Conservation (phyloP, 2,329 filamentous ascomycete genomes). For the Epichloe amarillans region DNA sequence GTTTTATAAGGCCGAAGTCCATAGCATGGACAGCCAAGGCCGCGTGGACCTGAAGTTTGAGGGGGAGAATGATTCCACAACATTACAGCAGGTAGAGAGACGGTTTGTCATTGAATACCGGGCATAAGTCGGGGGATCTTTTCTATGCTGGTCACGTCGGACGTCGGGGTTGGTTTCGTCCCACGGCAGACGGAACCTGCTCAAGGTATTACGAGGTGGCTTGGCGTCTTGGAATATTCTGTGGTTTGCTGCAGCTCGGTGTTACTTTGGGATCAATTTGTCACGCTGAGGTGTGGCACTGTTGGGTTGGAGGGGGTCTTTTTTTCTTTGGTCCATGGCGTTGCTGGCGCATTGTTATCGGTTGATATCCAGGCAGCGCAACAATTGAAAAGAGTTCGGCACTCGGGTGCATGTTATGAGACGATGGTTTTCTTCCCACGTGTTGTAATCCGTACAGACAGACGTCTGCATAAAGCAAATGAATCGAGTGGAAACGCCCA, state of each 20-base stretch:
- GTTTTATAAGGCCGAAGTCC: slow-evolving; percentile 74
- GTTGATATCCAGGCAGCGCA: background rate
- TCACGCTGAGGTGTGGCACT: background rate
- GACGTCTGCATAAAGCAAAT: too few species aligned
- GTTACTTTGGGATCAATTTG: background rate
- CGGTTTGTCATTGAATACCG: slow-evolving; percentile 66
- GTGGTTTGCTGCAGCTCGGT: background rate
- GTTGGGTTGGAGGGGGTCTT: too few species aligned
- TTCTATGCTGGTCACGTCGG: too few species aligned
- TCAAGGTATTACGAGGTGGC: background rate
- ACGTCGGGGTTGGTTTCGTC: background rate
- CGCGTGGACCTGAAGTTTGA: slow-evolving; percentile 62
- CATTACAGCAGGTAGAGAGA: slow-evolving; percentile 61
- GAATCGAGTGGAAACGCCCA: too few species aligned
- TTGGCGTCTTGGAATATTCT: background rate
- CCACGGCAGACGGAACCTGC: background rate
- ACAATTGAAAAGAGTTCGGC: background rate
- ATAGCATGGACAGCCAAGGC: slow-evolving; percentile 46
- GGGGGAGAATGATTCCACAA: slow-evolving; percentile 61
- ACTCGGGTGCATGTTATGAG: background rate
- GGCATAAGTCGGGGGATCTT: slow-evolving; percentile 9
- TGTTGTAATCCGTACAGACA: too few species aligned
- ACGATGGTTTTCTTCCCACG: too few species aligned
- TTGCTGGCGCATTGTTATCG: background rate
- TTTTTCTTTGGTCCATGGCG: background rate